phyloP scores from a whole-genome alignment of 768 basidiomycete genomes.

The Russula virescens region DNA sequence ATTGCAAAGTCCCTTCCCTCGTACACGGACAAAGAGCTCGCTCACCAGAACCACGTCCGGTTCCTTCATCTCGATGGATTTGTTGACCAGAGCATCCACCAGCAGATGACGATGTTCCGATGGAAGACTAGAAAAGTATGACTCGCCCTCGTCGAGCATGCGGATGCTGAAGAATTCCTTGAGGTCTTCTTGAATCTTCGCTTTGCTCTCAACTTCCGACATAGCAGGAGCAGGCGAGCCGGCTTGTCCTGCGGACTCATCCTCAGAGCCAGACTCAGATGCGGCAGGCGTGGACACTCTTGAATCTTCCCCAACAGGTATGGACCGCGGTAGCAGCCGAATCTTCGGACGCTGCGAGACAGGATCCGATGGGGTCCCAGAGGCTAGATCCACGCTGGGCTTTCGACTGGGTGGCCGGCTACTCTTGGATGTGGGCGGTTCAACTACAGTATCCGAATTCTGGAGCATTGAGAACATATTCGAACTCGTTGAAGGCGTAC shows the following conservation, averaged over 20 bases:
- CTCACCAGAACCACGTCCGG: constrained; percentile 73
- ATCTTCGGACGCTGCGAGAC: constrained; percentile 60
- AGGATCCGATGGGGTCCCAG: constrained; percentile 42
- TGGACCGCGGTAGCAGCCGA: constrained; percentile 73
- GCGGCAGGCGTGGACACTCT: constrained; percentile 39
- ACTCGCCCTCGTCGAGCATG: constrained; percentile 81
- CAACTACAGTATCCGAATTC: constrained; percentile 49
- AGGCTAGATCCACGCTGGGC: constrained; percentile 45
- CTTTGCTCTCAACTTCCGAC: constrained; percentile 60
- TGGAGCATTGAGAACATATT: constrained; percentile 91
- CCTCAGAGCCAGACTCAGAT: constrained; percentile 45
- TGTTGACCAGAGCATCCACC: constrained; percentile 67
- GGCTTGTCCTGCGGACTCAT: constrained; percentile 38
- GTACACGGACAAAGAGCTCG: constrained; percentile 61
- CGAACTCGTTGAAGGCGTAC: constrained; percentile 61
- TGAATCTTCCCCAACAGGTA: constrained; percentile 47
- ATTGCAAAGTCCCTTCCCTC: constrained; percentile 55
- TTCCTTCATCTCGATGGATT: constrained; percentile 77
- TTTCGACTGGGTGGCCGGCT: constrained; percentile 47
- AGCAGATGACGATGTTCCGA: constrained; percentile 55
- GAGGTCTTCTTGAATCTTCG: constrained; percentile 72
- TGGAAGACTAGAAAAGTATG: constrained; percentile 75
- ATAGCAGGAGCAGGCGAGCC: constrained; percentile 33
- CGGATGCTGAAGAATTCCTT: constrained; percentile 87
- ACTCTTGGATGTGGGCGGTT: constrained; percentile 44